Conservation (phyloP, 345 rosid species). For the Eucalyptus marginata region DNA sequence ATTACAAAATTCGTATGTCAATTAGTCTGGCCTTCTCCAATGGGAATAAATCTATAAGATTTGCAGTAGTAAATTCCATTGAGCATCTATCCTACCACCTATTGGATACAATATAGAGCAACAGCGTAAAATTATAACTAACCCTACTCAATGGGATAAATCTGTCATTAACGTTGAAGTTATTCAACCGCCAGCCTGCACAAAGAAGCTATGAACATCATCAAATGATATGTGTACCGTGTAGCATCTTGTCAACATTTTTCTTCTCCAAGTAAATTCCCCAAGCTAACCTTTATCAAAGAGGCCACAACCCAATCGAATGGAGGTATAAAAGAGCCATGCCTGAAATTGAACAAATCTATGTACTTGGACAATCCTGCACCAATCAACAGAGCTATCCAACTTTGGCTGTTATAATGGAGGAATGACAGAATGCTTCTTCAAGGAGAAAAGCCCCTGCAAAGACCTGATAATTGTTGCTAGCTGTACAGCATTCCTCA, state of each 20-base stretch:
- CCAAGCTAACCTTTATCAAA: not conserved
- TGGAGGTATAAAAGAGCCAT: not conserved
- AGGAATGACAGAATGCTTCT: not conserved
- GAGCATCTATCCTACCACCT: not conserved
- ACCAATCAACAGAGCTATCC: not conserved
- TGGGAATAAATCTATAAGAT: not conserved
- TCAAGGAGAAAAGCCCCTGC: not conserved
- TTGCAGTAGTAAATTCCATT: not conserved
- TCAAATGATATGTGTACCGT: too few relatives aligned
- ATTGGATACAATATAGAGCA: not conserved
- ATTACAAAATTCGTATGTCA: not conserved
- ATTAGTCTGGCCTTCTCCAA: not conserved
- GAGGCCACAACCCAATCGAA: not conserved
- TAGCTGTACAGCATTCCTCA: not conserved
- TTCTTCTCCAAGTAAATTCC: too few relatives aligned
- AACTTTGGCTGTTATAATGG: not conserved
- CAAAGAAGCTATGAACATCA: too few relatives aligned
- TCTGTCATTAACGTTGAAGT: too few relatives aligned
- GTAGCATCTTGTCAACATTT: too few relatives aligned
- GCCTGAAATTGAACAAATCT: accelerated
- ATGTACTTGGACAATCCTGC: not conserved
- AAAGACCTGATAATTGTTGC: not conserved
- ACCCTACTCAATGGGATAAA: too few relatives aligned
- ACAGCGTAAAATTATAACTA: too few relatives aligned
- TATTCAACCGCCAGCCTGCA: too few relatives aligned